These are phyloP conservation scores for Tylopilus sp. DNA, from an alignment of 768 basidiomycete genomes.

Conservation along the genomic window DNA sequence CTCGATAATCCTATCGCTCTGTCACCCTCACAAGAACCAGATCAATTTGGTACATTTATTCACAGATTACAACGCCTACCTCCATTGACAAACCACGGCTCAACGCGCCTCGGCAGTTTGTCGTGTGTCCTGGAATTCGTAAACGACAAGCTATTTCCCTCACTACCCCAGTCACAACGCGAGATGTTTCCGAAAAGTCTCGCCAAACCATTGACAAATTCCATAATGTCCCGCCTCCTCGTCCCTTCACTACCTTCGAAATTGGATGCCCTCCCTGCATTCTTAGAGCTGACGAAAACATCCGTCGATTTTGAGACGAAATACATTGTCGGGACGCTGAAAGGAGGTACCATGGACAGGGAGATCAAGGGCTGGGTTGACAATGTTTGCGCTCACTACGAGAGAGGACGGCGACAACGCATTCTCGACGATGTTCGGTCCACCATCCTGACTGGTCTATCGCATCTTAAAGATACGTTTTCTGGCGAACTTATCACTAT, in stretches of 20 bases:
- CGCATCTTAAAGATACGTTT: conserved; percentile 23
- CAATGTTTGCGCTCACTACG: conserved; percentile 70
- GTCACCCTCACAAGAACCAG: conserved; percentile 33
- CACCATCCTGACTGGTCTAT: conserved; percentile 42
- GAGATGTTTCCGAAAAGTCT: conserved; percentile 53
- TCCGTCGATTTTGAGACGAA: conserved; percentile 66
- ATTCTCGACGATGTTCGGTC: conserved; percentile 62
- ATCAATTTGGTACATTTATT: conserved; percentile 33
- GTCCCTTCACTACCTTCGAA: conserved; percentile 68
- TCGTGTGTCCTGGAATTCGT: conserved; percentile 62
- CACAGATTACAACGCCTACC: conserved; percentile 48
- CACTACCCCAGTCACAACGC: conserved; percentile 47
- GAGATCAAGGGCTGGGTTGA: conserved; percentile 68
- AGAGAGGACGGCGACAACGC: conserved; percentile 63
- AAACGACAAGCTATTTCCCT: conserved; percentile 50
- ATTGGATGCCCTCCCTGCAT: conserved; percentile 55
- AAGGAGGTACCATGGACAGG: conserved; percentile 44
- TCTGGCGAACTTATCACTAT: conserved; percentile 18
- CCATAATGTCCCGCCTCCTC: conserved; percentile 64
- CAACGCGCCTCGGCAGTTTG: conserved; percentile 49
- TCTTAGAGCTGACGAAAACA: conserved; percentile 52
- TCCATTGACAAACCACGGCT: conserved; percentile 38
- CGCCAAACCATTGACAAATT: conserved; percentile 54
- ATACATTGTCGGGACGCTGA: conserved; percentile 48
- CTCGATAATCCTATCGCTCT: conserved; percentile 52